A percentile compares a stretch with the other conserved stretches of the same genome.
Evolutionary conservation across 441 rosid species (phyloP).

Genomic region (Erodium chrysanthum): DNA sequence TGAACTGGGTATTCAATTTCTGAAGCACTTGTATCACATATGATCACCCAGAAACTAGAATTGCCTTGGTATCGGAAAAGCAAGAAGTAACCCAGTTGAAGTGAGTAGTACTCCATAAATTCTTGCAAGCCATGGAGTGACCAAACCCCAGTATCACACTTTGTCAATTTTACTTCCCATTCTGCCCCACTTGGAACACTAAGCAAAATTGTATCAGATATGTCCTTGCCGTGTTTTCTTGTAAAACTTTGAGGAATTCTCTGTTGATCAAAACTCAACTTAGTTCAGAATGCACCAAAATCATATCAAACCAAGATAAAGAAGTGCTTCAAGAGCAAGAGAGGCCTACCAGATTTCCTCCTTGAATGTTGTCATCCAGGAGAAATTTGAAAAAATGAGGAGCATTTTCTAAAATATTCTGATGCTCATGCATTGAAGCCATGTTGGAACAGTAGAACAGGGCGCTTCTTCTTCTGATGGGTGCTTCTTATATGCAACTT

Average conservation of each 20-base stretch:
- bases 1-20: background rate
- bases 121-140: slow-evolving; percentile 4
- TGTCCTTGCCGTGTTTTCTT: background rate
- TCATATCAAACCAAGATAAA: background rate
- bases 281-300: background rate
- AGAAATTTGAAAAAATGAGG: slow-evolving; percentile 3
- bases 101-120: background rate
- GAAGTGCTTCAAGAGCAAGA: background rate
- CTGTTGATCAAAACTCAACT: background rate
- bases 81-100: slow-evolving; percentile 5
- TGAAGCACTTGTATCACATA: slow-evolving; percentile 8
- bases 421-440: background rate
- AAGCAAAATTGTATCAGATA: background rate
- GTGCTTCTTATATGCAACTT: too few species aligned
- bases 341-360: background rate
- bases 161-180: background rate
- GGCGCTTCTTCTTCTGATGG: too few species aligned
- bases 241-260: background rate
- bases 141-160: slow-evolving; percentile 6
- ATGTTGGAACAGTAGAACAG: too few species aligned
- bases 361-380: background rate
- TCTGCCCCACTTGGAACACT: background rate
- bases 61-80: slow-evolving; percentile 6
- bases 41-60: background rate
- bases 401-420: background rate